Percentiles rank a stretch among this genome's conserved stretches.
Conservation (phyloP, 257 asterid species). For the Lycium ferocissimum region DNA sequence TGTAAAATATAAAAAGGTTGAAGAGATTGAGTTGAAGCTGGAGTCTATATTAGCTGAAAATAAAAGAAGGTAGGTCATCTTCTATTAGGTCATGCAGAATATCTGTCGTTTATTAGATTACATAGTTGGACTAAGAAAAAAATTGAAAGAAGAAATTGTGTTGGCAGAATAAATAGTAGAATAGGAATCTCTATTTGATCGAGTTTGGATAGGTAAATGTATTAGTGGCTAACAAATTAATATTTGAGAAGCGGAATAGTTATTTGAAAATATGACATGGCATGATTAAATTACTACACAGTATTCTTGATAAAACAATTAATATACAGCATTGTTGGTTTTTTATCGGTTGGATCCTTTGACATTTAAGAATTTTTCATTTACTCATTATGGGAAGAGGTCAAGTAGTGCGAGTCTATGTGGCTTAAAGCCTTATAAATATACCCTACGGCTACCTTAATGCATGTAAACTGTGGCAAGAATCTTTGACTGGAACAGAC, state of each 20-base stretch:
- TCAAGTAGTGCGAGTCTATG: background rate
- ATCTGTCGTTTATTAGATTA: background rate
- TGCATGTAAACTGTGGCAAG: background rate
- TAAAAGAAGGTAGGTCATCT: conserved; percentile 54
- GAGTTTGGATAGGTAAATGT: background rate
- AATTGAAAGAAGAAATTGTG: conserved; percentile 7
- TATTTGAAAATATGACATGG: background rate
- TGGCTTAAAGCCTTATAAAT: background rate
- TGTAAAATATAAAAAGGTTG: conserved; percentile 50
- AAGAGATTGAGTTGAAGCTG: conserved; percentile 52
- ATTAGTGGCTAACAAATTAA: background rate
- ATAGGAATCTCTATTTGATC: background rate
- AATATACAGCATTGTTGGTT: background rate
- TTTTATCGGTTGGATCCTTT: background rate
- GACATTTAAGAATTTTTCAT: background rate
- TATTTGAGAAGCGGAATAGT: background rate
- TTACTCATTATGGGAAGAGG: conserved; percentile 7
- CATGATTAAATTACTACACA: background rate
- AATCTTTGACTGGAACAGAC: background rate
- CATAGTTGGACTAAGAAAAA: background rate
- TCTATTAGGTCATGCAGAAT: background rate
- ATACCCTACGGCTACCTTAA: background rate
- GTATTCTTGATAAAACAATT: background rate
- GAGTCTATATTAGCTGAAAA: conserved; percentile 52
- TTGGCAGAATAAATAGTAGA: background rate